These are phyloP conservation scores for Hirschioporus abietinus DNA, from an alignment of 768 basidiomycete species.

Conservation along the genomic window DNA sequence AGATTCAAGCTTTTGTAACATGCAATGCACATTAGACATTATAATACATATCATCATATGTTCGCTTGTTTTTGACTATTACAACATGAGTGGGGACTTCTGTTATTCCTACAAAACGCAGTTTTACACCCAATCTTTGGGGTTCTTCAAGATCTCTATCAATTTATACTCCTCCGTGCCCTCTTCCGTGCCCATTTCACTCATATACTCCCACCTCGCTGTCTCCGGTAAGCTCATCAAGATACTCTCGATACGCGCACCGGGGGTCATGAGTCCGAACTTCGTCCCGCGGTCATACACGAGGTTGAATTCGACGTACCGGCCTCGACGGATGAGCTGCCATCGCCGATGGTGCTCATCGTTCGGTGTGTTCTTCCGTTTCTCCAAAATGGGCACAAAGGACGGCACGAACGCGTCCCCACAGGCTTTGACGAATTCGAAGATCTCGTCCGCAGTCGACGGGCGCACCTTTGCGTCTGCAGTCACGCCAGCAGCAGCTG, in stretches of 20 bases:
- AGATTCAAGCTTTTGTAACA: neutral
- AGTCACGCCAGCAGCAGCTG: constrained; percentile 15
- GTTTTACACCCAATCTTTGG: constrained; percentile 54
- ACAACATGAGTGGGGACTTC: neutral
- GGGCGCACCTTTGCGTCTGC: constrained; percentile 37
- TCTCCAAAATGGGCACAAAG: constrained; percentile 80
- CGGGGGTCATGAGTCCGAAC: constrained; percentile 80
- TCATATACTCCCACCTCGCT: constrained; percentile 88
- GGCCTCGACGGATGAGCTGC: constrained; percentile 87
- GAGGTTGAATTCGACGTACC: constrained; percentile 95
- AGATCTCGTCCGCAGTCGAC: constrained; percentile 60
- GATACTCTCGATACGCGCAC: constrained; percentile 85
- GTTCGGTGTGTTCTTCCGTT: constrained; percentile 48
- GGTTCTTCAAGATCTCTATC: constrained; percentile 53
- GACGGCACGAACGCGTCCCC: constrained; percentile 84
- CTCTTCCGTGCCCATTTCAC: constrained; percentile 57
- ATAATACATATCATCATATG: too few species aligned
- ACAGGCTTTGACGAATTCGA: constrained; percentile 64
- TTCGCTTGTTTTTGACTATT: neutral
- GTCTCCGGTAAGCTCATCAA: constrained; percentile 86
- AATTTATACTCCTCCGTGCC: constrained; percentile 65
- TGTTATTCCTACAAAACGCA: neutral
- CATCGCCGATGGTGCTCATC: constrained; percentile 74
- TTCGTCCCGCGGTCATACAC: constrained; percentile 85
- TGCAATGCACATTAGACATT: neutral